Base-by-base conservation (phyloP, 1,284 basidiomycete genomes). In the Naganishia sp. region DNA sequence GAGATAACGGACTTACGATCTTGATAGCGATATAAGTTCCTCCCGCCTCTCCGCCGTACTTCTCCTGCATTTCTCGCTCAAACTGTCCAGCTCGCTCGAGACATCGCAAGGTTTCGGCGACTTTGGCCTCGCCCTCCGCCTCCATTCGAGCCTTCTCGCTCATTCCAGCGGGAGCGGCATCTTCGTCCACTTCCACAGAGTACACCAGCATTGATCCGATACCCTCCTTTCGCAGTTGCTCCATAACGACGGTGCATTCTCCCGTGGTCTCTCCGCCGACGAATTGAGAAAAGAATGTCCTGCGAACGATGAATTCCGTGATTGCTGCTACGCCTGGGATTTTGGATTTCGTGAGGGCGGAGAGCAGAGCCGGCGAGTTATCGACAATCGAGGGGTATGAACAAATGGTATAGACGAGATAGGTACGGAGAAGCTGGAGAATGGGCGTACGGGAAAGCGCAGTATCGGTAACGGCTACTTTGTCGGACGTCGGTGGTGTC, bases 231-330 rank as follows among this genome's bases (percentile, higher is more conserved):
- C 90, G 84, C 41, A 95, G 81, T 18, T 79, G 74, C 47, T 83
- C 81, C 53, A 95, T 84, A 3, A 89, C 74, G 2, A 88, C 86
- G 9, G 90, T 71, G 15, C 87, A 86, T 47, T 84, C 87, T 41
- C 85, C 83, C 0, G 88, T 88, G 0, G 88, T 88, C 68, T 95
- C 92, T 4, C 90, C 92, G 1, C 92, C 91, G 6, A 94, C 92
- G 72, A 96, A 96, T 73, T 83, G 80, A 55, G 85, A 82, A 74
- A 94, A 96, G 82, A 96, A 96, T 2, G 94, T 95, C 32, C 83
- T 79, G 51, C 90, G 83, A 11, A 95, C 88, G 67, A 90, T 75
- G 7, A 82, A 83, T 75, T 92, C 87, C 2, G 89, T 87, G 47
- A 91, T 70, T 55, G 84, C 80, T 66, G 82, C 84, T 1, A 94